Base-by-base conservation (phyloP, 2,329 filamentous ascomycete genomes). In the Zasmidium cellare region DNA sequence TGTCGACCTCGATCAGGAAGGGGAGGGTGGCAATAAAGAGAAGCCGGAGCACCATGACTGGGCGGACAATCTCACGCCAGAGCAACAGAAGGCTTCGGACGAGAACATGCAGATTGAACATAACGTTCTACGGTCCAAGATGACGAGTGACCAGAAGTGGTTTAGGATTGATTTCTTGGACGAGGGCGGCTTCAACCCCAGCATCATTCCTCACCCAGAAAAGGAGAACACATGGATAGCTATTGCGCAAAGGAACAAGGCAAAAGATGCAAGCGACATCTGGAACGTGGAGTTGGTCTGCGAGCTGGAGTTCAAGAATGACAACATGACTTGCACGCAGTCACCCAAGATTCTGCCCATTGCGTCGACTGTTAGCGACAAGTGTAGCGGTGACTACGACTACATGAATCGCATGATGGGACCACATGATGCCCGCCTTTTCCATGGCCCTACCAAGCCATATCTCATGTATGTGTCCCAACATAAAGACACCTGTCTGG, bases 381-480 rank as follows among this genome's bases (percentile, higher is more conserved):
- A 77, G 7, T 84, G 82, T 61, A 46, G 3, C 7, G 57, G 35
- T 9, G 53, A 51, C 18, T 23, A 52, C 23, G 38, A 22, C 9
- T 53, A 46, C 20, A 63, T 72, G 46, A 53, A 56, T 25, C 22
- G 35, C n/a, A 28, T 55, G 24, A 55, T 55, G 12, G 84, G 84
- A 0, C 83, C 83, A 0, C 83, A 84, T 59, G 84, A 86, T 63
- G 83, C 82, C 1, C 76, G 83, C 6, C 79, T 84, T 5, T 83
- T 85, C 61, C 79, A 79, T 56, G 82, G 81, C 0, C 83, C 82
- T 0, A 66, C 75, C 0, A 18, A 44, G 28, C 80, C 82, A 0
- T 82, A 80, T 53, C 74, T 77, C 0, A 70, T 83, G 2, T 86
- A 79, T 56, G 82, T 82, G 1, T 83, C 81, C 5, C 83, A 84